phyloP scores from a whole-genome alignment of 192 early-diverging fungal genomes.

The Coemansia sp. region DNA sequence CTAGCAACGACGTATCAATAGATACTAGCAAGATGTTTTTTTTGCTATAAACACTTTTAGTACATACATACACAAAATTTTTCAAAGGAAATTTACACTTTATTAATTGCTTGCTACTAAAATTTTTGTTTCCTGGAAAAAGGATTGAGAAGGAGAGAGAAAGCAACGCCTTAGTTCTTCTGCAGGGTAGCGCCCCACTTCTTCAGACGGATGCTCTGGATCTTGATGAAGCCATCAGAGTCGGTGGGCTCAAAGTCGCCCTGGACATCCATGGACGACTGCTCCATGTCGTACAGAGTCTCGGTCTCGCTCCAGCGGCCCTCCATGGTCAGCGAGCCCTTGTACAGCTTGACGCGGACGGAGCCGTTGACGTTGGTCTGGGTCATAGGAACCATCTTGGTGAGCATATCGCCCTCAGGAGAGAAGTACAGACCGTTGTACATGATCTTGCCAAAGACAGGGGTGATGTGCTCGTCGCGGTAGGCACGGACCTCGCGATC shows the following conservation, averaged over 20 bases:
- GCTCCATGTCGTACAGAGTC: conserved; percentile 92
- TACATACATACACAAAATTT: neutral
- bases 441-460: conserved; percentile 70
- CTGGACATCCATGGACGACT: conserved; percentile 93
- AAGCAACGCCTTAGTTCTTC: conserved; percentile 7
- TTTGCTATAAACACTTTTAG: neutral
- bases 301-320: conserved; percentile 83
- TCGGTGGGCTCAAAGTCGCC: conserved; percentile 91
- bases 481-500: conserved; percentile 95
- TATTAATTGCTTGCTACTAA: neutral
- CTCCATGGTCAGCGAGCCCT: conserved; percentile 88
- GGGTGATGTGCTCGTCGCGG: conserved; percentile 88
- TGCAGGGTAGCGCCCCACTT: conserved; percentile 67
- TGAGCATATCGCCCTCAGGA: conserved; percentile 90
- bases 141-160: too few species aligned
- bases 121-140: neutral
- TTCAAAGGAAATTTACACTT: neutral
- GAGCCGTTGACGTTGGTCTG: conserved; percentile 89
- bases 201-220: conserved; percentile 92
- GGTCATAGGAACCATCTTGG: conserved; percentile 75
- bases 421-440: conserved; percentile 99
- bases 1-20: neutral
- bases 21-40: neutral
- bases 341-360: conserved; percentile 95
- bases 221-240: conserved; percentile 98